Evolutionary conservation across 2,329 filamentous ascomycete species (phyloP).

Genomic region (Fusarium napiforme): DNA sequence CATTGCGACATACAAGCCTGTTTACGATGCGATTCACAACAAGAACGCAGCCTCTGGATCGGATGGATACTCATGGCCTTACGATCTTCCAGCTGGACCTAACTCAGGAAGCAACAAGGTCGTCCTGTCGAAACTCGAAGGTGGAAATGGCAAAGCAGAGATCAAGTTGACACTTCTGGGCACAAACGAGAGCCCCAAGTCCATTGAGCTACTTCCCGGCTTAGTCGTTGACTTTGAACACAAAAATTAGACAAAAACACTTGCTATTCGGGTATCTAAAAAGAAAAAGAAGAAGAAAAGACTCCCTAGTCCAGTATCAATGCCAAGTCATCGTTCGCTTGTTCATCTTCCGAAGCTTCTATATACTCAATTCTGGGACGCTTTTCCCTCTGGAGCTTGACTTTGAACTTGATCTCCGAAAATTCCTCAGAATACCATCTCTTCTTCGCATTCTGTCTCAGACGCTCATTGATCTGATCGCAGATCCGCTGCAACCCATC

Average conservation of each 20-base stretch:
- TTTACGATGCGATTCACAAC: slow-evolving; percentile 47
- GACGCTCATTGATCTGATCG: not conserved
- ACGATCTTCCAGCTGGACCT: slow-evolving; percentile 27
- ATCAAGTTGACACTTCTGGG: slow-evolving; percentile 39
- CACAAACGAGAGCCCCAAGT: slow-evolving; percentile 37
- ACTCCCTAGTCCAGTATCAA: not conserved
- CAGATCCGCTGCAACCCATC: not conserved
- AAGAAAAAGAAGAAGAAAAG: not conserved
- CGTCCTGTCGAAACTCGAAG: slow-evolving; percentile 7
- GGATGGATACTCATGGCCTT: slow-evolving; percentile 30
- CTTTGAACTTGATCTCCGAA: not conserved
- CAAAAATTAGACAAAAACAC: not conserved
- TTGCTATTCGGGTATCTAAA: not conserved
- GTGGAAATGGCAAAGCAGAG: slow-evolving; percentile 14
- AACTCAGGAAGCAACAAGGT: slow-evolving; percentile 30
- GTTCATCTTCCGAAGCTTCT: not conserved
- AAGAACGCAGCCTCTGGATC: not conserved
- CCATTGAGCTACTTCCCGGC: slow-evolving; percentile 38
- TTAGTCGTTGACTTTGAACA: slow-evolving; percentile 38
- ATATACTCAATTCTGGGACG: not conserved
- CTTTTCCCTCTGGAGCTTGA: not conserved
- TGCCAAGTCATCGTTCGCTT: not conserved
- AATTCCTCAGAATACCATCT: slow-evolving; percentile 15
- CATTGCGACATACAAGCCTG: slow-evolving; percentile 21
- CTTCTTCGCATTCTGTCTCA: not conserved